Evolutionary conservation across 2,329 filamentous ascomycete genomes (phyloP).

Genomic region (Mycosphaerella arachidis): DNA sequence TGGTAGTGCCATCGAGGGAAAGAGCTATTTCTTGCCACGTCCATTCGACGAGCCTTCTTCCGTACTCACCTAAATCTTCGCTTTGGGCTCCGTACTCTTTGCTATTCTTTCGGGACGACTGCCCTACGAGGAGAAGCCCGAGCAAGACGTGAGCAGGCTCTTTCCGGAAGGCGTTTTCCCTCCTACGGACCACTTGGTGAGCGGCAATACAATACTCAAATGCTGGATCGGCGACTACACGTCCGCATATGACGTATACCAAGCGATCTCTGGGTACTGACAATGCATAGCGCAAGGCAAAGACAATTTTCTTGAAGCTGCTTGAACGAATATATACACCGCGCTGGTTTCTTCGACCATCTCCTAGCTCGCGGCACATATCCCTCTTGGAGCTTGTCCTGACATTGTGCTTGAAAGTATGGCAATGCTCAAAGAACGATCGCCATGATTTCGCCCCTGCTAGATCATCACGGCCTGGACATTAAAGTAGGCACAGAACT

Average conservation of each 20-base stretch:
- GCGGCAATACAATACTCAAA: neutral
- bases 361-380: no score
- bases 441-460: no score
- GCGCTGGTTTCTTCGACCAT: no score
- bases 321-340: neutral
- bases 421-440: no score
- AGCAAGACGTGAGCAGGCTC: neutral
- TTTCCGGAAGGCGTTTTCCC: slow-evolving; percentile 3
- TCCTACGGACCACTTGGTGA: neutral
- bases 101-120: slow-evolving; percentile 3
- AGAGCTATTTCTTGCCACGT: slow-evolving; percentile 6
- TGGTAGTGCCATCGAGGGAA: slow-evolving; percentile 3
- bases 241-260: slow-evolving; percentile 1
- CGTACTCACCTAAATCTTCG: slow-evolving; percentile 8
- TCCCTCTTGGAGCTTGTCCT: no score
- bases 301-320: neutral
- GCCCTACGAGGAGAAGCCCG: slow-evolving; percentile 4
- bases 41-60: slow-evolving; percentile 5
- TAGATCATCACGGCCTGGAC: no score
- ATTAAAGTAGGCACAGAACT: no score
- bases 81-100: slow-evolving; percentile 8
- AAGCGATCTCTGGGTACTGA: neutral
- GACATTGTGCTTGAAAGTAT: no score
- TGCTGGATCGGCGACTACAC: slow-evolving; percentile 7
- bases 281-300: neutral